Percentiles rank a stretch among this genome's conserved stretches.
Evolutionary conservation across 108 stramenopile species (phyloP).

Genomic region (Craspedostauros australis): DNA sequence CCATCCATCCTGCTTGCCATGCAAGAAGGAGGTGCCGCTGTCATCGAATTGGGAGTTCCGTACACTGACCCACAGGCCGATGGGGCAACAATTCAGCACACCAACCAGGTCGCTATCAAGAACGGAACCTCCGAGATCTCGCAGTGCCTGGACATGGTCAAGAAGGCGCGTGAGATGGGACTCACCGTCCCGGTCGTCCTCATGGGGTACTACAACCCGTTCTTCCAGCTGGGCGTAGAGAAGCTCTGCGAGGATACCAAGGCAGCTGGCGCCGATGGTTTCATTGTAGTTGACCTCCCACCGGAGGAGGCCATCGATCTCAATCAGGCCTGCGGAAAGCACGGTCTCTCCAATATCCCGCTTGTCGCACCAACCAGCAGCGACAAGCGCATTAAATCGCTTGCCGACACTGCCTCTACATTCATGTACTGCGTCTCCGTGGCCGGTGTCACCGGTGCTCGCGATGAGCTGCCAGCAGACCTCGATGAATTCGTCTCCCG

Average conservation of each 20-base stretch:
- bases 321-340: conserved; percentile 73
- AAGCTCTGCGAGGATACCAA: conserved; percentile 77
- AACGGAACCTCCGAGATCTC: conserved; percentile 78
- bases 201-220: conserved; percentile 99
- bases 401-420: conserved; percentile 81
- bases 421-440: conserved; percentile 97
- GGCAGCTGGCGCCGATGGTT: conserved; percentile 87
- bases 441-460: conserved; percentile 94
- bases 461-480: conserved; percentile 73
- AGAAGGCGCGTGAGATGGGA: conserved; percentile 79
- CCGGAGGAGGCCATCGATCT: conserved; percentile 89
- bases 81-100: conserved; percentile 93
- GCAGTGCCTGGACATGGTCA: conserved; percentile 84
- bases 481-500: conserved; percentile 86
- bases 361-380: conserved; percentile 95
- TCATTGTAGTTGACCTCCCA: conserved; percentile 97
- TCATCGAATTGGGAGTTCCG: conserved; percentile 97
- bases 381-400: conserved; percentile 83
- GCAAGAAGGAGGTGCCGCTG: conserved; percentile 91
- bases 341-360: conserved; percentile 91
- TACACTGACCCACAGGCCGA: conserved; percentile 99
- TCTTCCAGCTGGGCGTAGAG: conserved; percentile 91
- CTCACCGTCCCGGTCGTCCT: conserved; percentile 96
- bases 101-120: conserved; percentile 92
- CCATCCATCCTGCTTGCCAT: conserved; percentile 91